Evolutionary conservation across 805 yeast genomes (phyloP).

Genomic region (Pichia insulana): DNA sequence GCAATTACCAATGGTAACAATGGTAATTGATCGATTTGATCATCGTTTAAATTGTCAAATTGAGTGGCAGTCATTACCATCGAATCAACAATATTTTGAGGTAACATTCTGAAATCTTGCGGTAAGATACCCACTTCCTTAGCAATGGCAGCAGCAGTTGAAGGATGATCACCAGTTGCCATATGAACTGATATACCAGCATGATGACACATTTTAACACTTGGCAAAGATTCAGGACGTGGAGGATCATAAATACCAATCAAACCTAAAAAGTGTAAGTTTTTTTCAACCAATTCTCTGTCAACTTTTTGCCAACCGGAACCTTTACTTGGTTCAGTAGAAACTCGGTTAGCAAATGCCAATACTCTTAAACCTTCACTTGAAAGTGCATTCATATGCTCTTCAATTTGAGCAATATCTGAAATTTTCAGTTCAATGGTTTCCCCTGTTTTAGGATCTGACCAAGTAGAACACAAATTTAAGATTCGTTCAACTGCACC

Average conservation of each 20-base stretch:
- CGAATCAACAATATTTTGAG: slow-evolving; percentile 44
- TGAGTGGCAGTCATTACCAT: slow-evolving; percentile 74
- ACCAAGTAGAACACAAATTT: slow-evolving; percentile 47
- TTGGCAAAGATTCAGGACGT: slow-evolving; percentile 54
- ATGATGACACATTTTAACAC: slow-evolving; percentile 56
- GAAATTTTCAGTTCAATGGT: slow-evolving; percentile 31
- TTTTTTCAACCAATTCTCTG: slow-evolving; percentile 42
- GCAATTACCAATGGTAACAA: slow-evolving; percentile 72
- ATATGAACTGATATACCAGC: slow-evolving; percentile 77
- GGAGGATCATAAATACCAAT: slow-evolving; percentile 81
- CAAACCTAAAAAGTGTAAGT: slow-evolving; percentile 53
- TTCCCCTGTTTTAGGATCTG: slow-evolving; percentile 29
- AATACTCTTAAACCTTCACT: slow-evolving; percentile 65
- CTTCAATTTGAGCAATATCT: slow-evolving; percentile 36
- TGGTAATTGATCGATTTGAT: slow-evolving; percentile 52
- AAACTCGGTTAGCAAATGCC: slow-evolving; percentile 50
- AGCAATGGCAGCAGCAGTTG: slow-evolving; percentile 76
- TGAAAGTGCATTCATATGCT: slow-evolving; percentile 51
- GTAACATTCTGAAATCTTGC: slow-evolving; percentile 44
- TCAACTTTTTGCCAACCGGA: slow-evolving; percentile 26
- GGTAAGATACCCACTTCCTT: slow-evolving; percentile 75
- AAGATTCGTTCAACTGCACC: slow-evolving; percentile 74
- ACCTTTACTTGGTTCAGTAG: slow-evolving; percentile 14
- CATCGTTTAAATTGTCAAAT: slow-evolving; percentile 56
- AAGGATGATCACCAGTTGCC: slow-evolving; percentile 78